Conservation (phyloP, 2,329 filamentous ascomycete genomes). For the Curvularia spicifera region DNA sequence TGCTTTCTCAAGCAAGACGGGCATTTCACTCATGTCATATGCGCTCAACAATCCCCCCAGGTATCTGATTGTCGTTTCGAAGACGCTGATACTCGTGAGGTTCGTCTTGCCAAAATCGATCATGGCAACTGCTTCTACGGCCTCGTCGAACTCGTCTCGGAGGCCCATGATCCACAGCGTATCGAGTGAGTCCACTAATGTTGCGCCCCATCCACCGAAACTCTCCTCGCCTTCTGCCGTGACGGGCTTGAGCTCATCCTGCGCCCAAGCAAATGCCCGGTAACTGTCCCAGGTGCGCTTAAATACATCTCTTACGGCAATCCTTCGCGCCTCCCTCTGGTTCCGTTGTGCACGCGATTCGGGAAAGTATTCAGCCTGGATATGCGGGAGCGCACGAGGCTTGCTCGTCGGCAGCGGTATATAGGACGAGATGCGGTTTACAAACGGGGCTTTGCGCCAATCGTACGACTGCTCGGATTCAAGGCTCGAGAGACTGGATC, state of each 20-base stretch:
- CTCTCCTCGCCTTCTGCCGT: constrained; percentile 48
- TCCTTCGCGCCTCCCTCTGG: constrained; percentile 40
- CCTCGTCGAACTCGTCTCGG: constrained; percentile 56
- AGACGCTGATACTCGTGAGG: constrained; percentile 55
- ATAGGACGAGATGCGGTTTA: constrained; percentile 47
- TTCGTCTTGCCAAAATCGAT: constrained; percentile 55
- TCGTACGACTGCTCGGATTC: constrained; percentile 40
- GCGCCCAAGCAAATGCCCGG: constrained; percentile 53
- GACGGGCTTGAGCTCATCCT: constrained; percentile 56
- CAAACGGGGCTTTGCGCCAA: constrained; percentile 53
- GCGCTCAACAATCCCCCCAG: constrained; percentile 48
- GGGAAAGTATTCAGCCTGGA: constrained; percentile 50
- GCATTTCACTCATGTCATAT: constrained; percentile 47
- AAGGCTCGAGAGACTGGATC: constrained; percentile 21
- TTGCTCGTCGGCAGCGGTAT: constrained; percentile 48
- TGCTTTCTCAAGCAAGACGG: constrained; percentile 47
- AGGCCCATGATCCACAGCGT: constrained; percentile 58
- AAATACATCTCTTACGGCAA: constrained; percentile 52
- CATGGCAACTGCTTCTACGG: constrained; percentile 52
- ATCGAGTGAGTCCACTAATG: constrained; percentile 55
- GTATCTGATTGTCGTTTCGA: constrained; percentile 58
- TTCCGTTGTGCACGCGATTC: constrained; percentile 41
- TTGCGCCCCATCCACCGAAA: constrained; percentile 59
- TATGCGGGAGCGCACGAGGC: constrained; percentile 47
- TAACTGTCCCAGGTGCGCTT: constrained; percentile 54